Percentiles rank a stretch among this genome's conserved stretches.
phyloP scores from a whole-genome alignment of 2,329 filamentous ascomycete genomes.

The Nothophaeocryptopus gaeumannii region DNA sequence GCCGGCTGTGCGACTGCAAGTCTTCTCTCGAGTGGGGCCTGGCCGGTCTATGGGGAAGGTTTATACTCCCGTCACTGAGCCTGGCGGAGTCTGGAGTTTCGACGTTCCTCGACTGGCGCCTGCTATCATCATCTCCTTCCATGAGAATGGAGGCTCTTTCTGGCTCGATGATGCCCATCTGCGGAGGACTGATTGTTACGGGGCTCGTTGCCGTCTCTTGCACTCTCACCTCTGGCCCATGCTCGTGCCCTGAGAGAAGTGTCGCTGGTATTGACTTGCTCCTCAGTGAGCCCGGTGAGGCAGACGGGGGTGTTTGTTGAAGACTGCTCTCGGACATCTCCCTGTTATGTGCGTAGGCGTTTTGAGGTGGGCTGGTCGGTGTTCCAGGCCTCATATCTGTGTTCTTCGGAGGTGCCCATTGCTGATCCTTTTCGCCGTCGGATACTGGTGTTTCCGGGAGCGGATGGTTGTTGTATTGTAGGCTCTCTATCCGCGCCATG shows the following conservation, averaged over 20 bases:
- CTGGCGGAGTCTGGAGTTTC: conserved; percentile 26
- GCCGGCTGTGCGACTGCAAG: conserved; percentile 15
- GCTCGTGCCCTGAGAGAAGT: conserved; percentile 2
- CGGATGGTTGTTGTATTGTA: conserved; percentile 1
- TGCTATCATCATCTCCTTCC: conserved; percentile 19
- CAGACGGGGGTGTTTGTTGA: conserved; percentile 15
- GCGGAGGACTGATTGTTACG: conserved; percentile 33
- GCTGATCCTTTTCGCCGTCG: not conserved
- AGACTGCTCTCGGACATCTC: conserved; percentile 18
- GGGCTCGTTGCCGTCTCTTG: conserved; percentile 35
- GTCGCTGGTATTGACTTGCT: conserved; percentile 14
- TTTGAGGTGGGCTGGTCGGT: conserved; percentile 1
- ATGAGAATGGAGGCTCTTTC: conserved; percentile 30
- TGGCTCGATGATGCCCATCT: conserved; percentile 27
- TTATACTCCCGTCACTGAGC: no score
- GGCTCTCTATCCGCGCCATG: conserved; percentile 12
- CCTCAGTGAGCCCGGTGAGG: conserved; percentile 7
- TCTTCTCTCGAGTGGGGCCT: no score
- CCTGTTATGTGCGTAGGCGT: conserved; percentile 17
- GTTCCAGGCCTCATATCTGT: conserved; percentile 11
- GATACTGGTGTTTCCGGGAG: conserved; percentile 9
- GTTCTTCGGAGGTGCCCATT: not conserved
- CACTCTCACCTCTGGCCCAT: conserved; percentile 30
- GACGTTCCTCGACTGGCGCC: conserved; percentile 18
- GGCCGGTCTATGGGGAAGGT: no score